Percentiles rank a stretch among this genome's conserved stretches.
phyloP scores from a whole-genome alignment of 2,329 filamentous ascomycete genomes.

The Didymella segeticola region DNA sequence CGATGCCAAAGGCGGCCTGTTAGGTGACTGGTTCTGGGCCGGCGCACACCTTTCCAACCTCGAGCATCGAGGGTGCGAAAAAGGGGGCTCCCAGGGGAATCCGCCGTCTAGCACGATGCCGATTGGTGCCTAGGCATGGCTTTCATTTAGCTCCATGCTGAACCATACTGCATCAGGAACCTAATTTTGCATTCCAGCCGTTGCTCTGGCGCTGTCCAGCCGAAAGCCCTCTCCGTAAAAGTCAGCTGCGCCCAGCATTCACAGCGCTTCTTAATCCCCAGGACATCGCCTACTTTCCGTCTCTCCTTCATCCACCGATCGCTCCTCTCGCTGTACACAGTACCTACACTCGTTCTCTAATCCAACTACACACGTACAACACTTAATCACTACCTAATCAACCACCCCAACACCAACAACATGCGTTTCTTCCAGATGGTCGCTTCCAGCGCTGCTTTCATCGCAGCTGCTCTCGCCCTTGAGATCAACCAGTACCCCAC shows the following conservation, averaged over 20 bases:
- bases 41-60: slow-evolving; percentile 19
- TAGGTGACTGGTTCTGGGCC: slow-evolving; percentile 21
- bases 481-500: slow-evolving; percentile 59
- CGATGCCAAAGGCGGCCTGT: slow-evolving; percentile 11
- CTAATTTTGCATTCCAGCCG: slow-evolving; percentile 44
- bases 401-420: slow-evolving; percentile 33
- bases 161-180: slow-evolving; percentile 28
- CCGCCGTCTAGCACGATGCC: slow-evolving; percentile 12
- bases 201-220: slow-evolving; percentile 39
- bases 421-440: slow-evolving; percentile 62
- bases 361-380: slow-evolving; percentile 24
- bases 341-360: slow-evolving; percentile 38
- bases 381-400: slow-evolving; percentile 27
- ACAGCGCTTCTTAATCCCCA: slow-evolving; percentile 15
- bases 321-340: slow-evolving; percentile 28
- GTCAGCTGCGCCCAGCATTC: slow-evolving; percentile 31
- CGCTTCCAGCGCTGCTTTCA: slow-evolving; percentile 51
- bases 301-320: slow-evolving; percentile 29
- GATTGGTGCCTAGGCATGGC: slow-evolving; percentile 29
- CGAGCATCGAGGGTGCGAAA: slow-evolving; percentile 23
- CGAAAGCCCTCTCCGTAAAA: slow-evolving; percentile 25
- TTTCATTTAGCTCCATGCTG: slow-evolving; percentile 31
- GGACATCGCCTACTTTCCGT: slow-evolving; percentile 22
- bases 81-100: slow-evolving; percentile 26
- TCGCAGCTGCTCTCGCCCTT: slow-evolving; percentile 53